Base-by-base conservation (phyloP, 768 basidiomycete species). In the Russula ochroleuca region DNA sequence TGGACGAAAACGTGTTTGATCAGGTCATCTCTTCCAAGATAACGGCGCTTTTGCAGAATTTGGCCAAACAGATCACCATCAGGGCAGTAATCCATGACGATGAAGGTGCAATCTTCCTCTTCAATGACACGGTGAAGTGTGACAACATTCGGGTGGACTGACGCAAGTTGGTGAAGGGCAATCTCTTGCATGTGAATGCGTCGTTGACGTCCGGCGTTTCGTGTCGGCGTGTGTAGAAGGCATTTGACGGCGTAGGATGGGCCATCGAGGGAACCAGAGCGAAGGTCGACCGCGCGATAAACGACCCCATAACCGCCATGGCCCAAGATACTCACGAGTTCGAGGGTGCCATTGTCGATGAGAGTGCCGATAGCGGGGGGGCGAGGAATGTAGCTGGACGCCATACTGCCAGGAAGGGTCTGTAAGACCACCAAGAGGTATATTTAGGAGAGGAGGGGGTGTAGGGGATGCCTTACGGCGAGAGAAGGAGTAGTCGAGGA, bases 291-390 rank as follows among this genome's bases (percentile, higher is more conserved):
- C 28, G 92, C 95, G 61, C 90, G 88, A 74, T 96, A 97, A 13
- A 98, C 96, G 69, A 94, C 87, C 59, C 96, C 96, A 72, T 97
- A 98, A 25, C 95, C 95, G 14, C 96, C 96, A 38, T 90, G 84
- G 40, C 96, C 96, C 55, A 98, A 84, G 66, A 95, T 82, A 70
- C 90, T 85, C 69, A 90, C 83, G 64, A 98, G 86, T 75, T 94
- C 83, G 63, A 98, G 84, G 54, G 84, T 78, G 68, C 85, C 87
- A 67, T 84, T 81, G 80, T 95, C 92, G 78, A 98, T 92, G 72
- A 84, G 75, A 66, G 87, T 86, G 50, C 94, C 94, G 65, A 89
- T 76, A 66, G 78, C 72, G 40, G 80, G 80, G 75, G 67, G 80
- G 76, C 52, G 75, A 66, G 71, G 68, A 50, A 77, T 68, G 55